Base-by-base conservation (phyloP, 805 yeast genomes). In the Metschnikowia matae region DNA sequence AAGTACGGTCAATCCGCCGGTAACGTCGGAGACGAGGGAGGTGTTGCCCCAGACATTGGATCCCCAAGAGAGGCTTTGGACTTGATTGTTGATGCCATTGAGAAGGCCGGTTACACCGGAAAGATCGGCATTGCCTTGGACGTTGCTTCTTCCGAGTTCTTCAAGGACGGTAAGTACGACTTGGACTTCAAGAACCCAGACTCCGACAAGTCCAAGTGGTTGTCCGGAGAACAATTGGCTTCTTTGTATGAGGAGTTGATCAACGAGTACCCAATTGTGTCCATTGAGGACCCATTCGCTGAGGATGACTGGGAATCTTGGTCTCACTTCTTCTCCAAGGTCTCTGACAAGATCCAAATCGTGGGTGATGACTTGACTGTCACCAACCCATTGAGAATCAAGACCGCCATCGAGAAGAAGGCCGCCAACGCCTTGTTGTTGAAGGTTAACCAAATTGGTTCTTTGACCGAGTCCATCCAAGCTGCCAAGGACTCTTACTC, bases 11-110 rank as follows among this genome's bases (percentile, higher is more conserved):
- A 89, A 70, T 85, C 96, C 58, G 99, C 99, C 68, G 98, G 97
- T 79, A 92, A 92, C 81, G 99, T 92, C 72, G 99, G 99, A 84
- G 99, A 92, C 78, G 99, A 92, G 83, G 99, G 99, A 87, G 99
- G 99, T 85, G 97, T 92, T 81, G 99, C 99, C 67, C 99, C 99
- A 77, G 89, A 90, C 77, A 85, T 94, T 63, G 82, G 86, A 62
- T 83, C 97, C 65, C 92, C 99, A 71, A 88, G 83, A 76, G 98
- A 92, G 84, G 99, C 98, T 65, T 81, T 92, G 62, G 97, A 94
- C 80, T 85, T 92, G 74, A 89, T 92, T 74, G 81, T 83, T 64
- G 85, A 75, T 61, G 89, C 99, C 69, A 92, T 94, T 73, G 88
- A 84, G 72, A 74, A 78, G 63, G 97, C 99, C 64, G 99, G 99